Conservation (phyloP, 192 early-diverging fungal species). For the Coemansia sp. region DNA sequence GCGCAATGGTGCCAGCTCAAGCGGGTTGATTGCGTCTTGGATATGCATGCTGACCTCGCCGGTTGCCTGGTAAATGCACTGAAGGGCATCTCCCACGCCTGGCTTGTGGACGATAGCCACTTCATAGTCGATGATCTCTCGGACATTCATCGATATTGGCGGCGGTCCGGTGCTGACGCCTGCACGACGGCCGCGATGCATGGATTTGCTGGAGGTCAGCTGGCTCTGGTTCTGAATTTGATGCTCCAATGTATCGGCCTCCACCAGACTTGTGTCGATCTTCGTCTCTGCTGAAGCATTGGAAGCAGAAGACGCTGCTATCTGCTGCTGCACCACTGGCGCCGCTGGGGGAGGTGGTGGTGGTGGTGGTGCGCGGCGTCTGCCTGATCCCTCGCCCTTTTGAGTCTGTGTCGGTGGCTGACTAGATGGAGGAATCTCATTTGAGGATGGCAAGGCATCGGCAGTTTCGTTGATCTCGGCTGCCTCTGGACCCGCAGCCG, state of each 20-base stretch:
- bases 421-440: background rate
- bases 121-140: slow-evolving; percentile 38
- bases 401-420: background rate
- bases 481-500: background rate
- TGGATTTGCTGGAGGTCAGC: slow-evolving; percentile 4
- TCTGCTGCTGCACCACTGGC: background rate
- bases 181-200: slow-evolving; percentile 29
- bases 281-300: background rate
- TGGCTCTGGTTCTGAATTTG: background rate
- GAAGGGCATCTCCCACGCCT: background rate
- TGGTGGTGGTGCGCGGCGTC: slow-evolving; percentile 48
- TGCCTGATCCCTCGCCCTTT: slow-evolving; percentile 31
- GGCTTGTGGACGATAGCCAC: background rate
- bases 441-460: background rate
- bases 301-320: background rate
- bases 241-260: background rate
- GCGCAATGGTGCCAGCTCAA: slow-evolving; percentile 51
- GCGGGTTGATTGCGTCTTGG: slow-evolving; percentile 22
- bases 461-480: background rate
- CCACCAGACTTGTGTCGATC: background rate
- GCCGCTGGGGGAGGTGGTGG: slow-evolving; percentile 38
- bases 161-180: slow-evolving; percentile 22
- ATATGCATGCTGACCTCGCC: slow-evolving; percentile 42
- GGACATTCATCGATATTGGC: slow-evolving; percentile 30
- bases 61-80: slow-evolving; percentile 18